These are phyloP conservation scores for Cyclostephanos tholiformis DNA, from an alignment of 108 stramenopile species.

Conservation along the genomic window DNA sequence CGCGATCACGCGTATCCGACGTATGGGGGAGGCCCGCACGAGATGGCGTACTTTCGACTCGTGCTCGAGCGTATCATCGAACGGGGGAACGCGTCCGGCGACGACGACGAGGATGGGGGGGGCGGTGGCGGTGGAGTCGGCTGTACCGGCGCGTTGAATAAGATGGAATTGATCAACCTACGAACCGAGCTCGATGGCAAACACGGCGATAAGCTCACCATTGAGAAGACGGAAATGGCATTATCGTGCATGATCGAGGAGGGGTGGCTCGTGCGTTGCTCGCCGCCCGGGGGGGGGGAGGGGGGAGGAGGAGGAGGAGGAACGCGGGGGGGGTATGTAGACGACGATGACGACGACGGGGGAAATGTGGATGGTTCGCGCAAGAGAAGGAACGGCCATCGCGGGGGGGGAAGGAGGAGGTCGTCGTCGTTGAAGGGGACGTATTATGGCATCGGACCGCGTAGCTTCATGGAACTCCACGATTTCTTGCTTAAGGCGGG, in stretches of 20 bases:
- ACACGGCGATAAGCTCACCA: constrained; percentile 46
- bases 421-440: background rate
- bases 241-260: constrained; percentile 33
- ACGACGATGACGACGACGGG: constrained; percentile 17
- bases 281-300: too few species aligned
- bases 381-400: too few species aligned
- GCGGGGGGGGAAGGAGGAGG: too few species aligned
- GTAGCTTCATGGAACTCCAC: constrained; percentile 66
- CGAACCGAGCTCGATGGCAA: constrained; percentile 54
- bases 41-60: constrained; percentile 55
- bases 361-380: too few species aligned
- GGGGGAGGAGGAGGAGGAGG: too few species aligned
- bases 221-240: constrained; percentile 48
- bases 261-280: constrained; percentile 51
- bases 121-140: constrained; percentile 12
- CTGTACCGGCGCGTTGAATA: constrained; percentile 36
- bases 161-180: constrained; percentile 67
- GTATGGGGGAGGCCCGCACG: constrained; percentile 46
- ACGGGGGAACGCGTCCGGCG: constrained; percentile 15
- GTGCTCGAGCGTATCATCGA: constrained; percentile 59
- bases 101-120: constrained; percentile 20
- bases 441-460: constrained; percentile 62
- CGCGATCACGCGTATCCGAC: constrained; percentile 34
- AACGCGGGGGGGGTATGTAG: too few species aligned
- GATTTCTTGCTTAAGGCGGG: constrained; percentile 58